Evolutionary conservation across 768 basidiomycete genomes (phyloP).

Genomic region (Lactarius sanguifluus): DNA sequence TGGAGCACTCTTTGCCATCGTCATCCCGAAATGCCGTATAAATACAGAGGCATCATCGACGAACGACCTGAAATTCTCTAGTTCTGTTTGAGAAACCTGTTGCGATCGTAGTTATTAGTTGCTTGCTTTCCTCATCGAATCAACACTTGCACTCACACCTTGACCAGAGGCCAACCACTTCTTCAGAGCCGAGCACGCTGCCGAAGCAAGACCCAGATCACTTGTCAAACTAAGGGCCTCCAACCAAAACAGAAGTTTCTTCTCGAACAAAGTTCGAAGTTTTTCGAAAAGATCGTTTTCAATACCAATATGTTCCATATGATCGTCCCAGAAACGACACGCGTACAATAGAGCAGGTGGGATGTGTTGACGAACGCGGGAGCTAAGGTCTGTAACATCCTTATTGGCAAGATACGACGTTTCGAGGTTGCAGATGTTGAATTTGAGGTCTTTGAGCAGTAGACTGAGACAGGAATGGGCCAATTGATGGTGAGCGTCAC

Average conservation of each 20-base stretch:
- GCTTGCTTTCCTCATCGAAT: no score
- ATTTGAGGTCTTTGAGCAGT: neutral
- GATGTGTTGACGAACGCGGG: neutral
- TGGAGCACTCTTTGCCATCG: no score
- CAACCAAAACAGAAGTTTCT: neutral
- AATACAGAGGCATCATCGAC: no score
- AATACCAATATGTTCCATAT: neutral
- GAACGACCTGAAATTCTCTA: no score
- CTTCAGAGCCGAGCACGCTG: neutral
- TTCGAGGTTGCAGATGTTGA: conserved; percentile 5
- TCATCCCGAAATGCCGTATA: no score
- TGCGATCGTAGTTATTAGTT: no score
- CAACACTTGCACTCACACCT: no score
- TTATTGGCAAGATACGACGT: neutral
- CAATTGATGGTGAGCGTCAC: neutral
- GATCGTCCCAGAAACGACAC: conserved; percentile 7
- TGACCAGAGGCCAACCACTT: no score
- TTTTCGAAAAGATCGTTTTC: neutral
- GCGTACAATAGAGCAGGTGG: neutral
- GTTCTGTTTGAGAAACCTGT: no score
- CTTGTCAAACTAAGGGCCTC: no score
- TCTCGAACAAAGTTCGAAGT: neutral
- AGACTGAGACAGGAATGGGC: neutral
- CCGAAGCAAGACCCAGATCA: neutral
- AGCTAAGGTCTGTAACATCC: neutral